phyloP scores from a whole-genome alignment of 2,329 filamentous ascomycete genomes.

The Aspergillus uvarum region DNA sequence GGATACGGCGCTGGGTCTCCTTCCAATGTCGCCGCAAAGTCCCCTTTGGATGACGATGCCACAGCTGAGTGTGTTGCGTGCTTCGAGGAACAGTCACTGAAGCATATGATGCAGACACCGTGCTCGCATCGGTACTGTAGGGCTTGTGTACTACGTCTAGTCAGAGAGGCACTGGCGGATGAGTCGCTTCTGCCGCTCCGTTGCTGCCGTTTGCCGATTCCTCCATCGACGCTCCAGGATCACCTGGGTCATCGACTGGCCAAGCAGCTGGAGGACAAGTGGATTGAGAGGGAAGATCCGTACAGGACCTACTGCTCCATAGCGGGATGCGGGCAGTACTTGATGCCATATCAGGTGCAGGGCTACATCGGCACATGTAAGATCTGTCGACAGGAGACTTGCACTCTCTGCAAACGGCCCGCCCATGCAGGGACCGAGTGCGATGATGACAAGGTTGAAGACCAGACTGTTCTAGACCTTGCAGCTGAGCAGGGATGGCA shows the following conservation, averaged over 20 bases:
- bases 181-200: constrained; percentile 29
- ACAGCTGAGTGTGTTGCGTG: constrained; percentile 12
- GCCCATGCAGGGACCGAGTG: constrained; percentile 25
- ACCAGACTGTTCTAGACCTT: constrained; percentile 51
- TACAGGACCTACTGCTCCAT: constrained; percentile 29
- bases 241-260: constrained; percentile 12
- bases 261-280: constrained; percentile 20
- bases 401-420: constrained; percentile 25
- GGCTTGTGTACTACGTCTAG: constrained; percentile 19
- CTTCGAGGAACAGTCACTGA: constrained; percentile 5
- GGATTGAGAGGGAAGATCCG: constrained; percentile 23
- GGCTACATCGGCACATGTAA: constrained; percentile 21
- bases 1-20: no score
- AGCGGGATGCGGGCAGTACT: constrained; percentile 25
- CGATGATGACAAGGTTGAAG: constrained; percentile 25
- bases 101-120: no score
- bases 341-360: constrained; percentile 17
- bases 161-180: constrained; percentile 21
- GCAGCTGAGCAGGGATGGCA: constrained; percentile 71
- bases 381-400: constrained; percentile 22
- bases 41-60: background rate
- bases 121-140: constrained; percentile 24
- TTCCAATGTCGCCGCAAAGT: background rate
- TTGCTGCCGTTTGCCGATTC: constrained; percentile 27
- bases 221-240: constrained; percentile 5